Conservation (phyloP, 805 yeast species). For the Clavispora asparagi region DNA sequence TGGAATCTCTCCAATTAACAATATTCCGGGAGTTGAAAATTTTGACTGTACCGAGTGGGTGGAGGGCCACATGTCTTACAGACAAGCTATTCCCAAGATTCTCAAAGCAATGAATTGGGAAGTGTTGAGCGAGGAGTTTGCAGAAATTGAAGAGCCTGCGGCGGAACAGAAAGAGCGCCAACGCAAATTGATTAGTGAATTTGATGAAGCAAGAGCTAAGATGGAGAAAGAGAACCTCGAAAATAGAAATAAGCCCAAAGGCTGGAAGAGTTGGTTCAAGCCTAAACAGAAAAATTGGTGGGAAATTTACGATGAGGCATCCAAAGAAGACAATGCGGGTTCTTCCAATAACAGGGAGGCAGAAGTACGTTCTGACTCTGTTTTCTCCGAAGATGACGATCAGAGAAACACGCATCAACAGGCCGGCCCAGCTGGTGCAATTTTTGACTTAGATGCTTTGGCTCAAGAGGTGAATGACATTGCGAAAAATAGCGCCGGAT, state of each 20-base stretch:
- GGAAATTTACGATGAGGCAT: slow-evolving; percentile 42
- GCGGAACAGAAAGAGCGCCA: slow-evolving; percentile 82
- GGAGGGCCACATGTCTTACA: slow-evolving; percentile 96
- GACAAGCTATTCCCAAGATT: slow-evolving; percentile 86
- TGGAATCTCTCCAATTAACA: slow-evolving; percentile 74
- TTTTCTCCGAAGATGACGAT: not conserved
- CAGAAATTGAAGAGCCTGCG: slow-evolving; percentile 94
- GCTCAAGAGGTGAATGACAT: slow-evolving; percentile 40
- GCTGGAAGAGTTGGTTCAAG: slow-evolving; percentile 47
- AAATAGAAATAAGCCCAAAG: slow-evolving; percentile 26
- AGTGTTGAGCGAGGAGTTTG: slow-evolving; percentile 83
- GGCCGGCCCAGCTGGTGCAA: slow-evolving; percentile 6
- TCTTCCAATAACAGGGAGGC: not conserved
- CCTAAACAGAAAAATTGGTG: slow-evolving; percentile 54
- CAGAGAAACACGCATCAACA: not conserved
- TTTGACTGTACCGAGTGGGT: slow-evolving; percentile 82
- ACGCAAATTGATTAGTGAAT: slow-evolving; percentile 74
- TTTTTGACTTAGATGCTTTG: slow-evolving; percentile 44
- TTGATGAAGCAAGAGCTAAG: slow-evolving; percentile 75
- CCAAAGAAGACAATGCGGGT: slow-evolving; percentile 10
- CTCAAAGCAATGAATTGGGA: slow-evolving; percentile 68
- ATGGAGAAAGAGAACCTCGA: slow-evolving; percentile 42
- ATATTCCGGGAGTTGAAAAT: slow-evolving; percentile 66
- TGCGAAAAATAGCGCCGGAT: slow-evolving; percentile 20
- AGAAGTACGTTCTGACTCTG: not conserved